Percentiles rank a stretch among this genome's conserved stretches.
phyloP scores from a whole-genome alignment of 2,329 filamentous ascomycete species.

The Fusarium tricinctum region DNA sequence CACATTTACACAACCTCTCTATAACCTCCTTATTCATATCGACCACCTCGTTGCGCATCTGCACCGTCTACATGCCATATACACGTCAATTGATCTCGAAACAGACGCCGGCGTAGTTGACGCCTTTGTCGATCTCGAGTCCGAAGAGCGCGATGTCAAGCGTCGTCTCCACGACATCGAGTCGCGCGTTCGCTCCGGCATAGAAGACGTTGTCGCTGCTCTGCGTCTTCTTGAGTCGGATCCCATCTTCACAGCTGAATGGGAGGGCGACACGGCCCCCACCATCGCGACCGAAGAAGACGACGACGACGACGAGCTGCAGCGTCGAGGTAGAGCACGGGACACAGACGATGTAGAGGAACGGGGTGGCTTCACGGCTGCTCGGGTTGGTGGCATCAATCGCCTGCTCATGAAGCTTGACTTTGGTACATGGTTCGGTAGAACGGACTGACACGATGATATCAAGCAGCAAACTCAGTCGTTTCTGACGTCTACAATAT shows the following conservation, averaged over 20 bases:
- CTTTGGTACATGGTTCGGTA: slow-evolving; percentile 70
- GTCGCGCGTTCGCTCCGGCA: slow-evolving; percentile 73
- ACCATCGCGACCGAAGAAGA: slow-evolving; percentile 22
- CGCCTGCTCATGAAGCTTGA: slow-evolving; percentile 92
- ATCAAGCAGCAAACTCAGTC: slow-evolving; percentile 19
- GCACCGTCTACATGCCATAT: slow-evolving; percentile 80
- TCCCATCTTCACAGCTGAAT: slow-evolving; percentile 60
- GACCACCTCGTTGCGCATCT: slow-evolving; percentile 86
- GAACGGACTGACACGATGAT: slow-evolving; percentile 46
- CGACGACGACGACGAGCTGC: slow-evolving; percentile 22
- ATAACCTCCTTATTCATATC: slow-evolving; percentile 77
- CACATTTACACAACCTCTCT: slow-evolving; percentile 74
- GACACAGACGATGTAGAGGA: slow-evolving; percentile 59
- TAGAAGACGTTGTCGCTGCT: slow-evolving; percentile 75
- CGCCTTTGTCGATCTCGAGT: slow-evolving; percentile 76
- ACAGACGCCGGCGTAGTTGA: slow-evolving; percentile 85
- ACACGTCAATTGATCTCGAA: slow-evolving; percentile 84
- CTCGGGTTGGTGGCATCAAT: slow-evolving; percentile 84
- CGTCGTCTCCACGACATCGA: slow-evolving; percentile 75
- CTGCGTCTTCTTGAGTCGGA: slow-evolving; percentile 63
- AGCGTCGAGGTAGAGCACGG: slow-evolving; percentile 39
- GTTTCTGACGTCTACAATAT: slow-evolving; percentile 24
- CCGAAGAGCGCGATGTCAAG: slow-evolving; percentile 79
- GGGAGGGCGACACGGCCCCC: slow-evolving; percentile 54
- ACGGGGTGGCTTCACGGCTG: slow-evolving; percentile 71